These are phyloP conservation scores for Gloeopeniophorella convolvens DNA, from an alignment of 768 basidiomycete species.

Conservation along the genomic window DNA sequence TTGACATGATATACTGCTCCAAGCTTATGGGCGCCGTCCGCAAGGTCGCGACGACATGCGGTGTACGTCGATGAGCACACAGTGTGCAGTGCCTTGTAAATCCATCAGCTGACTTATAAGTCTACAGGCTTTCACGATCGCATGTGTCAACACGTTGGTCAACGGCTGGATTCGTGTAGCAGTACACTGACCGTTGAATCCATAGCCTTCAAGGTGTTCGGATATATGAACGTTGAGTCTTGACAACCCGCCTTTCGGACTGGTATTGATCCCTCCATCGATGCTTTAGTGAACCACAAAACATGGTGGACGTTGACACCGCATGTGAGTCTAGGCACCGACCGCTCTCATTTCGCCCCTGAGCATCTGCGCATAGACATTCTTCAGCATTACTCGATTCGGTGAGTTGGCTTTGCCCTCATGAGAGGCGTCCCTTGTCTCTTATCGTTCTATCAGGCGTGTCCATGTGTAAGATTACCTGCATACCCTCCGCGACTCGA, in stretches of 20 bases:
- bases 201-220: constrained; percentile 2
- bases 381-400: background rate
- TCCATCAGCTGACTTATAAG: background rate
- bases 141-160: constrained; percentile 3
- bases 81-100: background rate
- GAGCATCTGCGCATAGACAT: background rate
- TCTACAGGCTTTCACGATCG: background rate
- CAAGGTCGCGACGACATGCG: background rate
- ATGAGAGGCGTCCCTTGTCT: no score
- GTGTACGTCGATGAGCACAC: background rate
- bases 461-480: background rate
- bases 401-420: background rate
- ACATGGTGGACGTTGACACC: constrained; percentile 1
- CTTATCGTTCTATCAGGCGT: no score
- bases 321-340: background rate
- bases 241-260: background rate
- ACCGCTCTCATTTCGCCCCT: background rate
- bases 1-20: background rate
- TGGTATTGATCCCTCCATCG: background rate
- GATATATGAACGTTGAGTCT: constrained; percentile 6
- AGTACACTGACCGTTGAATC: background rate
- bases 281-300: background rate
- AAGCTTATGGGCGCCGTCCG: no score
- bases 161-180: background rate
- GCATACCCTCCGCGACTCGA: no score